phyloP scores from a whole-genome alignment of 2,329 filamentous ascomycete genomes.

The Diaporthe helianthi region DNA sequence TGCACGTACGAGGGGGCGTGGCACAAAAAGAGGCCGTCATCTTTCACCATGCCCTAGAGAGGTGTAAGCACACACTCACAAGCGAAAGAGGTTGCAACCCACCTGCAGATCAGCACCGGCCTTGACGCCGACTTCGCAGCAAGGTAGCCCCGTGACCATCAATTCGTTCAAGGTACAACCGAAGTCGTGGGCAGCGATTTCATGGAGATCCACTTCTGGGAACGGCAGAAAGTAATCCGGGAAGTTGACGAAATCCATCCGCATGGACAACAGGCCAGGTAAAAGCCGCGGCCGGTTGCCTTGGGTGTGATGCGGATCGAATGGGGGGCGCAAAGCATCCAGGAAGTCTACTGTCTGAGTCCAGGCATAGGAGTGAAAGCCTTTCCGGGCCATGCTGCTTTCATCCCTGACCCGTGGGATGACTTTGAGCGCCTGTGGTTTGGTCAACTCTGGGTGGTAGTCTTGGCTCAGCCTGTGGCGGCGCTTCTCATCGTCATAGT shows the following conservation, averaged over 20 bases:
- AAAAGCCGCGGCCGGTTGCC: slow-evolving; percentile 51
- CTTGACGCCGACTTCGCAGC: slow-evolving; percentile 56
- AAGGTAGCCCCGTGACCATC: slow-evolving; percentile 59
- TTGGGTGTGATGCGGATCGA: slow-evolving; percentile 50
- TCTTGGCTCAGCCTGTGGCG: slow-evolving; percentile 49
- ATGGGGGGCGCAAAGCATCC: slow-evolving; percentile 57
- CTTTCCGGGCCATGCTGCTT: slow-evolving; percentile 52
- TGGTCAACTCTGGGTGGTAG: slow-evolving; percentile 53
- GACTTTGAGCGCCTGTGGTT: slow-evolving; percentile 50
- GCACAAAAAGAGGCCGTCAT: slow-evolving; percentile 60
- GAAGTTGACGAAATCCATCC: slow-evolving; percentile 64
- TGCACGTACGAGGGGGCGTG: slow-evolving; percentile 53
- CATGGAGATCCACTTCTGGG: slow-evolving; percentile 56
- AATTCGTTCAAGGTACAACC: slow-evolving; percentile 61
- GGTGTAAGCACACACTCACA: not conserved
- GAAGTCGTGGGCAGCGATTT: slow-evolving; percentile 60
- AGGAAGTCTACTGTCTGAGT: slow-evolving; percentile 61
- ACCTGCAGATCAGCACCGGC: slow-evolving; percentile 53
- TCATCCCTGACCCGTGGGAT: slow-evolving; percentile 53
- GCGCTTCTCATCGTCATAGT: slow-evolving; percentile 59
- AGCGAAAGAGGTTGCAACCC: not conserved
- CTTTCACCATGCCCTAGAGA: slow-evolving; percentile 54
- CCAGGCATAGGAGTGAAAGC: slow-evolving; percentile 63
- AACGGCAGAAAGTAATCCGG: slow-evolving; percentile 53
- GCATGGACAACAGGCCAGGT: slow-evolving; percentile 54